These are phyloP conservation scores for Globisporangium apiculatum DNA, from an alignment of 352 stramenopile species.

Conservation along the genomic window DNA sequence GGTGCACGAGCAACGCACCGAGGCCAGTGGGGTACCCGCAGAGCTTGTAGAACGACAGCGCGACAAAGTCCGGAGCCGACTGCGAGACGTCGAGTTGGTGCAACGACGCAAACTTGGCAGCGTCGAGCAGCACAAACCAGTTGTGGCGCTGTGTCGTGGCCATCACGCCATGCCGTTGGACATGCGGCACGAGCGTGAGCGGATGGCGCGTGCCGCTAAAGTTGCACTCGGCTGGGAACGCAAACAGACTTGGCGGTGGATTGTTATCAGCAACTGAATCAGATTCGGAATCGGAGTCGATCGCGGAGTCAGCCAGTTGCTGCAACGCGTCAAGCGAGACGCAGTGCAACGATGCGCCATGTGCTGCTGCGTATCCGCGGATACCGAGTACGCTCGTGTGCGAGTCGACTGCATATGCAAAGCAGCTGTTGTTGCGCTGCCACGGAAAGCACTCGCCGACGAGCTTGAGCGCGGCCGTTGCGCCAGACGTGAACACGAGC, in stretches of 20 bases:
- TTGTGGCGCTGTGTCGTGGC: background rate
- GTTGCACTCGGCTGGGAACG: constrained; percentile 73
- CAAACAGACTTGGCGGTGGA: constrained; percentile 36
- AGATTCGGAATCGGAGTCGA: background rate
- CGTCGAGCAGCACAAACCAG: constrained; percentile 69
- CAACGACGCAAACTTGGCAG: constrained; percentile 58
- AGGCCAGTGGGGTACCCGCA: constrained; percentile 71
- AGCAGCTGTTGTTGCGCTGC: constrained; percentile 31
- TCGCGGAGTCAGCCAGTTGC: constrained; percentile 11
- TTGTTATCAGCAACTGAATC: background rate
- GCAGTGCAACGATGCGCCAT: constrained; percentile 20
- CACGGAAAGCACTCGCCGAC: constrained; percentile 81
- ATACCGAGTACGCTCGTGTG: constrained; percentile 75
- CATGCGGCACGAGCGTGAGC: constrained; percentile 29
- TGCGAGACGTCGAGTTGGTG: constrained; percentile 43
- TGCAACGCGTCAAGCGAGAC: constrained; percentile 37
- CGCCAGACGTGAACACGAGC: constrained; percentile 81
- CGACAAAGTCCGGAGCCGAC: constrained; percentile 51
- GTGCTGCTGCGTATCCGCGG: constrained; percentile 28
- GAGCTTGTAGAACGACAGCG: constrained; percentile 82
- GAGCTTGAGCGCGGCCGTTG: constrained; percentile 75
- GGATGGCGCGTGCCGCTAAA: constrained; percentile 57
- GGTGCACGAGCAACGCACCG: constrained; percentile 52
- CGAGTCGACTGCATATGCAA: constrained; percentile 55
- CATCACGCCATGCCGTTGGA: constrained; percentile 17